Base-by-base conservation (phyloP, 2,329 filamentous ascomycete genomes). In the Colletotrichum echinochloae region DNA sequence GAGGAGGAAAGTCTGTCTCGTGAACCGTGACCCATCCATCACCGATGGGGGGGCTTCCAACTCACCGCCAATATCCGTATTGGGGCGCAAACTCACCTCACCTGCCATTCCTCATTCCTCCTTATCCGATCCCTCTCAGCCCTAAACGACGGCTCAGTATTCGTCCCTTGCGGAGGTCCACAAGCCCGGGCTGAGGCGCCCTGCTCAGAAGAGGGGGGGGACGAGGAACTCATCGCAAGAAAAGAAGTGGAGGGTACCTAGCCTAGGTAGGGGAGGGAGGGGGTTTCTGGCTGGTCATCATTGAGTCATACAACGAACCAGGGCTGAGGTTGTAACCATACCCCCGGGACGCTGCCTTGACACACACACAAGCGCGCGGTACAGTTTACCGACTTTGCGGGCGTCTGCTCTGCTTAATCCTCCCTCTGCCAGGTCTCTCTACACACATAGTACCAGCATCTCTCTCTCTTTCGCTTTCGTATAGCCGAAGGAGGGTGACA, bases 241-340 rank as follows among this genome's bases (percentile, higher is more conserved):
- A 51, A 51, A 23, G 44, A 5, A 23, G 44, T 12, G 44, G 44
- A 48, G 44, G 44, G 39, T n/a, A n/a, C n/a, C n/a, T n/a, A n/a
- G n/a, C n/a, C n/a, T n/a, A 23, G 11, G 46, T 0, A 20, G 5
- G 26, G 16, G 7, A 28, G 7, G 30, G 51, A 35, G 23, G 51
- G 28, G 51, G 3, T n/a, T n/a, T 33, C 49, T 14, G 28, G 51
- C 11, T 16, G 3, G 51, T 3, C 26, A 41, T 11, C 35, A 18
- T 60, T 26, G 48, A 56, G 65, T 67, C 65, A 55, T 44, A 39
- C 49, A 35, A 16, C 4, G 20, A 6, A 6, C 60, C 9, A 3
- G 51, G 60, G 65, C 26, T 18, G 37, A 35, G 41, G 60, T 57
- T 41, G 65, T 64, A 44, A 63, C 51, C 35, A 44, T 41, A 18